Percentiles rank a stretch among this genome's conserved stretches.
Conservation (phyloP, 1,139 yeast species). For the Diutina rugosa region DNA sequence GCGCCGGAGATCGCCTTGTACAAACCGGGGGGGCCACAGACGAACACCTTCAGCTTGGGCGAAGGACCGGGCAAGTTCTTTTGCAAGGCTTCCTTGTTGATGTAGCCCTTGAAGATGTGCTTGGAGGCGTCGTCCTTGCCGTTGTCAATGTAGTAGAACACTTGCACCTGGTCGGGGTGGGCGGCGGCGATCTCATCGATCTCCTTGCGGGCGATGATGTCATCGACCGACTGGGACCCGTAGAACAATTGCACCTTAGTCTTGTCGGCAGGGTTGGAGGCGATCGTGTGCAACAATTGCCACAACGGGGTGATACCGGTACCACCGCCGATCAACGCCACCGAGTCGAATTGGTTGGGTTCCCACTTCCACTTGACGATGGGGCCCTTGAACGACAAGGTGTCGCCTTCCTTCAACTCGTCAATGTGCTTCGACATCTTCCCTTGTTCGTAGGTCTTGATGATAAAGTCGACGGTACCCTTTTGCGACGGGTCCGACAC, state of each 20-base stretch:
- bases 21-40: slow-evolving; percentile 26
- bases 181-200: slow-evolving; percentile 52
- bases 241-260: slow-evolving; percentile 73
- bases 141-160: slow-evolving; percentile 73
- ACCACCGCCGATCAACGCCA: slow-evolving; percentile 91
- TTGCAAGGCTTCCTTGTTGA: slow-evolving; percentile 21
- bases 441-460: slow-evolving; percentile 79
- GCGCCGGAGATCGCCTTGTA: slow-evolving; percentile 46
- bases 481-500: slow-evolving; percentile 52
- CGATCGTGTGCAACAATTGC: slow-evolving; percentile 64
- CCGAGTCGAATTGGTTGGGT: slow-evolving; percentile 68
- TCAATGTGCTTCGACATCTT: slow-evolving; percentile 72
- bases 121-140: slow-evolving; percentile 24
- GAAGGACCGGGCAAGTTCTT: slow-evolving; percentile 48
- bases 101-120: slow-evolving; percentile 38
- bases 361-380: slow-evolving; percentile 85
- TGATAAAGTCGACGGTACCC: slow-evolving; percentile 69
- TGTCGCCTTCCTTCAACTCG: slow-evolving; percentile 63
- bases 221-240: slow-evolving; percentile 67
- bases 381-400: slow-evolving; percentile 90
- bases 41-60: slow-evolving; percentile 88
- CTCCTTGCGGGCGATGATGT: slow-evolving; percentile 67
- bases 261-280: slow-evolving; percentile 67
- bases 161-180: slow-evolving; percentile 63
- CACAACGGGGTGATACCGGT: slow-evolving; percentile 92